These are phyloP conservation scores for Lophium mytilinum DNA, from an alignment of 495 filamentous ascomycete species.

Conservation along the genomic window DNA sequence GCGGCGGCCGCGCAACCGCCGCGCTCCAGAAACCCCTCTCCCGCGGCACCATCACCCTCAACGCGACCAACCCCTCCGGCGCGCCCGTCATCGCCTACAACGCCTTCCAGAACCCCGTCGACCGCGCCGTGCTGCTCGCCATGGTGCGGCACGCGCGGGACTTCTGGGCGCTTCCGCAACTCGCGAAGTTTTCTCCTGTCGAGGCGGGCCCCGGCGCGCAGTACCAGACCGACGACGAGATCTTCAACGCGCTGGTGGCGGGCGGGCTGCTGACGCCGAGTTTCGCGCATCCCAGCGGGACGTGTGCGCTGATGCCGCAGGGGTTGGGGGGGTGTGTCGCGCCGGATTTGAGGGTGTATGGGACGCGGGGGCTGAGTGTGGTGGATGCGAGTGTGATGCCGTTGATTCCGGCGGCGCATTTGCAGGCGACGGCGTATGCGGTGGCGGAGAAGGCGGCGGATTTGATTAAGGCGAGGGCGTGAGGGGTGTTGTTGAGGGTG, in stretches of 20 bases:
- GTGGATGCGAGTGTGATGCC: neutral
- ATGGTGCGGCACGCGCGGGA: neutral
- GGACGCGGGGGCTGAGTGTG: neutral
- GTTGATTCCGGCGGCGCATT: neutral
- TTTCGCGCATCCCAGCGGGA: neutral
- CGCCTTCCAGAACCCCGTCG: conserved; percentile 14
- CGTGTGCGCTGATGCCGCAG: neutral
- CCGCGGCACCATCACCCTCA: conserved; percentile 19
- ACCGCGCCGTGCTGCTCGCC: conserved; percentile 1
- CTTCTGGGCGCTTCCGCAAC: conserved; percentile 1
- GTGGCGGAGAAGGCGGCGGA: conserved; percentile 6
- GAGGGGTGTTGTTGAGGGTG: neutral
- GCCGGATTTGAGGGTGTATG: conserved; percentile 5
- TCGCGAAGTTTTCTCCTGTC: conserved; percentile 6
- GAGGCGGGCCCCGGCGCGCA: conserved; percentile 13
- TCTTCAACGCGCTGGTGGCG: neutral
- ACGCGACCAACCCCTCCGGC: conserved; percentile 8
- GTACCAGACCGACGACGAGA: conserved; percentile 11
- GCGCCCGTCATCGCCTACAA: conserved; percentile 15
- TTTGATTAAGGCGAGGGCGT: neutral
- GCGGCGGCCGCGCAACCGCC: neutral
- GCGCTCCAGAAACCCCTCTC: conserved; percentile 3
- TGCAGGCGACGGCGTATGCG: neutral
- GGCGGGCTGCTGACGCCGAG: neutral
- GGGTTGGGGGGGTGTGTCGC: neutral